These are phyloP conservation scores for Asclepias syriaca DNA, from an alignment of 257 asterid genomes.

Conservation along the genomic window DNA sequence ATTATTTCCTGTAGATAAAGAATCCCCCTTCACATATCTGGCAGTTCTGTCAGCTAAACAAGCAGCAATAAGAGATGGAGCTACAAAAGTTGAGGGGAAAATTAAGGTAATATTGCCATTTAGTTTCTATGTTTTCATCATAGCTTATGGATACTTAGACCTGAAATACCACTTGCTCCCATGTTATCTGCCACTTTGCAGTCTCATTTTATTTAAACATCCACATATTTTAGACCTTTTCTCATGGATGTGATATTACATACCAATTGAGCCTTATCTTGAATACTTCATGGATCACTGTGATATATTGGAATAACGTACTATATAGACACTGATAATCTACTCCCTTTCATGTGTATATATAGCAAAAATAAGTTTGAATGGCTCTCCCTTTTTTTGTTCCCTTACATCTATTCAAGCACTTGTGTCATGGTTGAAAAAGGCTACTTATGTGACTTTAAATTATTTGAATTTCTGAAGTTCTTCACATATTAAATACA, in stretches of 20 bases:
- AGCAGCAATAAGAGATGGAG: conserved; percentile 35
- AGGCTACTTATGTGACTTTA: neutral
- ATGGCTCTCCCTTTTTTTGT: neutral
- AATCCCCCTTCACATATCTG: conserved; percentile 81
- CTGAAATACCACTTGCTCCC: neutral
- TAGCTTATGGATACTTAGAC: conserved; percentile 2
- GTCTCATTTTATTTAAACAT: neutral
- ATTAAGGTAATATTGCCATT: conserved; percentile 52
- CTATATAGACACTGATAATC: too few relatives aligned
- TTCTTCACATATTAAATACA: conserved; percentile 2
- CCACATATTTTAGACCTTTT: neutral
- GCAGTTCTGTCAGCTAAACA: conserved; percentile 69
- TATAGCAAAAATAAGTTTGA: neutral
- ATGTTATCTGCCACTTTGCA: neutral
- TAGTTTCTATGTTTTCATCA: neutral
- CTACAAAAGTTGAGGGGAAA: conserved; percentile 55
- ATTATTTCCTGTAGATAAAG: conserved; percentile 45
- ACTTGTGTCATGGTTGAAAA: neutral
- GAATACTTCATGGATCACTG: neutral
- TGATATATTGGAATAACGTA: neutral
- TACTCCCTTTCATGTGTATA: too few relatives aligned
- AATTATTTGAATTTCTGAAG: neutral
- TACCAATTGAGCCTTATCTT: neutral
- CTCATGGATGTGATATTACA: neutral
- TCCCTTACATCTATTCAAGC: neutral